Evolutionary conservation across 495 filamentous ascomycete species (phyloP), one percentile per base, ranked within the genome.

Genomic region (Hypoxylon trugodes): DNA sequence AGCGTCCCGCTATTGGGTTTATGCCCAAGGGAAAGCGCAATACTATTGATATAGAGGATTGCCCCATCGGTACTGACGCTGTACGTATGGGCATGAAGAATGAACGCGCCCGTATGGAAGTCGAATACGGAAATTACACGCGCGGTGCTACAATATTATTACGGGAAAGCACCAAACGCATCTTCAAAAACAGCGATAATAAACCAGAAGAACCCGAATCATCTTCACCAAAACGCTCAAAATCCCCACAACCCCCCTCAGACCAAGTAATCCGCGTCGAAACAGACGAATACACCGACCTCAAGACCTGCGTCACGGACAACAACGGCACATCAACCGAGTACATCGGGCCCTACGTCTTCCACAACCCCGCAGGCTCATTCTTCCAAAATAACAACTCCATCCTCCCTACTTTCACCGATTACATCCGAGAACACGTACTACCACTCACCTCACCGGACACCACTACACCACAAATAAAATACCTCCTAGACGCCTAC

Each of bases 371-470:
- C 25, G 95, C 95, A 15, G 92, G 92, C 33, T 80, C 89, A 37
- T 98, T 98, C 84, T 98, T 98, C 85, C 95, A 98, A 71, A 98
- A 98, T 80, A 98, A 98, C 83, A 98, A 98, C 79, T 96, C 92
- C 42, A 97, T 98, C 77, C 87, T 98, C n/a, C 84, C 90, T 35
- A 75, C 74, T 8, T 97, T 98, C 77, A 97, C 93, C 9, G 83
- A 87, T 58, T 97, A 94, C 80, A 91, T 98, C 77, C 92, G 95
- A 46, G 79, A 88, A 41, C 86, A 91, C 69, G 88, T 94, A 66
- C 80, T 93, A 15, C 81, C 82, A 1, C 78, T 81, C 0, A 1
- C 64, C 55, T 6, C 68, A 66, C 68, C 36, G 3, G 25, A 28
- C 46, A 38, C 62, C 46, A 37, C 71, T 40, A 78, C 36, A 28